phyloP scores from a whole-genome alignment of 176 grass and related monocot genomes.

The Hordeum vulgare region DNA sequence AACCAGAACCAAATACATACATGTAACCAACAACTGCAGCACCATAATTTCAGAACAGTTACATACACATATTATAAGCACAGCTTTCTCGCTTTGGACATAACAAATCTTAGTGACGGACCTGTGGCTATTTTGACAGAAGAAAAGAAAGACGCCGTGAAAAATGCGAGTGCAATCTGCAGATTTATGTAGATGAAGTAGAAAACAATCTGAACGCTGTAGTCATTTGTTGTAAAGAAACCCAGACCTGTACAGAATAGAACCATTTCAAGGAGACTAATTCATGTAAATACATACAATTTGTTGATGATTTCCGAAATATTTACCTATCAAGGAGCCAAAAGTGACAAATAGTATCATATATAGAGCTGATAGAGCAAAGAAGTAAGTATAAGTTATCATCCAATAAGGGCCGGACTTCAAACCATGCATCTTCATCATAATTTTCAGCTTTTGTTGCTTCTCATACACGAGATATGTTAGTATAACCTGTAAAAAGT shows the following conservation, averaged over 20 bases:
- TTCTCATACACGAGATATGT: conserved; percentile 51
- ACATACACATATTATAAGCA: background rate
- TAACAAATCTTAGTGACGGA: background rate
- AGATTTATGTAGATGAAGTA: conserved; percentile 72
- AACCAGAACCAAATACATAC: conserved; percentile 78
- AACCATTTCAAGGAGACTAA: background rate
- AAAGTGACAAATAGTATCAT: conserved; percentile 53
- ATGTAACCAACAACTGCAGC: conserved; percentile 77
- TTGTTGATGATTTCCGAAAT: background rate
- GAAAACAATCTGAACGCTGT: conserved; percentile 48
- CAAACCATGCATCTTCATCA: conserved; percentile 92
- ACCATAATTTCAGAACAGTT: conserved; percentile 1
- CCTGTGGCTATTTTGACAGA: conserved; percentile 57
- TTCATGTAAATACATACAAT: background rate
- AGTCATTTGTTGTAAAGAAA: conserved; percentile 62
- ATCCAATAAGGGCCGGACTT: conserved; percentile 62
- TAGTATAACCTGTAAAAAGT: conserved; percentile 37
- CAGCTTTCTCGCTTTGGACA: background rate
- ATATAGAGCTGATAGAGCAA: conserved; percentile 64
- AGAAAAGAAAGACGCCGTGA: conserved; percentile 49
- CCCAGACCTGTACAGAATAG: conserved; percentile 44
- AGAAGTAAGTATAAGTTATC: conserved; percentile 69
- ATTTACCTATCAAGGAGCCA: conserved; percentile 75
- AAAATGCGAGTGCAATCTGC: conserved; percentile 66
- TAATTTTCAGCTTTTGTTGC: conserved; percentile 74